A percentile compares a stretch with the other conserved stretches of the same genome.
These are phyloP conservation scores for Calocybe gambosa DNA, from an alignment of 1,284 basidiomycete genomes.

Conservation along the genomic window DNA sequence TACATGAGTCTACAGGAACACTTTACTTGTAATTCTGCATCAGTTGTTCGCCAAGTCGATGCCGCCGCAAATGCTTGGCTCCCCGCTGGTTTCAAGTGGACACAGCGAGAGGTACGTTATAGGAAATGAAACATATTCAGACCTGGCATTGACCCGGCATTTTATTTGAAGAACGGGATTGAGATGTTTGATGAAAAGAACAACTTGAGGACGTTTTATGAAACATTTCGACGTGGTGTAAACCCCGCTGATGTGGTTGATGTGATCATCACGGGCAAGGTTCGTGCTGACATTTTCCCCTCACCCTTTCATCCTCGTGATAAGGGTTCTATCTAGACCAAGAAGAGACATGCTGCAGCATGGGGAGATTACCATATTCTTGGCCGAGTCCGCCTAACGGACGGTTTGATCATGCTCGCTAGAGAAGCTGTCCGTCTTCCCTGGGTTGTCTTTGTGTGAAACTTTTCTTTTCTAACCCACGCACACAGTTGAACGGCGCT, in stretches of 20 bases:
- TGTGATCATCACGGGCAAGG: slow-evolving; percentile 46
- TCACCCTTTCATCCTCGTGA: not conserved
- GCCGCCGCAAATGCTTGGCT: slow-evolving; percentile 36
- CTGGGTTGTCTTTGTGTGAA: too few species aligned
- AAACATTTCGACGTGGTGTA: slow-evolving; percentile 22
- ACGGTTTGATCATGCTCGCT: slow-evolving; percentile 42
- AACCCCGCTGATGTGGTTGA: slow-evolving; percentile 27
- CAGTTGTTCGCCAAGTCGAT: slow-evolving; percentile 21
- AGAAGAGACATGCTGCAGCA: slow-evolving; percentile 35
- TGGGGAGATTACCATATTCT: slow-evolving; percentile 42
- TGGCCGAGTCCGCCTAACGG: slow-evolving; percentile 44
- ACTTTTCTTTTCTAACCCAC: slow-evolving; percentile 7
- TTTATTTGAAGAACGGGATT: slow-evolving; percentile 33
- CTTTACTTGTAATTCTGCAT: slow-evolving; percentile 26
- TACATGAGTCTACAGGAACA: slow-evolving; percentile 42
- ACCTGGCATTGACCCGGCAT: not conserved
- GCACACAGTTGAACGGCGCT: slow-evolving; percentile 19
- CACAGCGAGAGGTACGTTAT: slow-evolving; percentile 29
- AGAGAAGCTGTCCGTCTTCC: slow-evolving; percentile 34
- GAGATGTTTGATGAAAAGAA: slow-evolving; percentile 30
- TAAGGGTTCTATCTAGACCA: slow-evolving; percentile 30
- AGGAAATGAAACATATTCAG: slow-evolving; percentile 2
- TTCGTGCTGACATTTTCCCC: slow-evolving; percentile 21
- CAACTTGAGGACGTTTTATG: slow-evolving; percentile 32
- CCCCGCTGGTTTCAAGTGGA: slow-evolving; percentile 30